phyloP scores from a whole-genome alignment of 805 yeast species.

The Candida glaebosa region DNA sequence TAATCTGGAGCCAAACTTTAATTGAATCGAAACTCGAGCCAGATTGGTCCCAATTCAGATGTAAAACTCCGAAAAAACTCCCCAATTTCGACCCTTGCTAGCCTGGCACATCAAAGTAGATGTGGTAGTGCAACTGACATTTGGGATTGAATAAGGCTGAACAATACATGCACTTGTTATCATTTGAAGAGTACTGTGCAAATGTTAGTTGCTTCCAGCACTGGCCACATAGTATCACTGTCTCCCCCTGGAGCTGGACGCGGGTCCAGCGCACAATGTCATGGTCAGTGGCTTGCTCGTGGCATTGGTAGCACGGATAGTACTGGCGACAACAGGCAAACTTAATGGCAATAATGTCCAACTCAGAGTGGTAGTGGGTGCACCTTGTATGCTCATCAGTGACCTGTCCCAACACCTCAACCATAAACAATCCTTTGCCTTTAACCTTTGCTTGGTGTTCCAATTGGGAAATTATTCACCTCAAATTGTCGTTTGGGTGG shows the following conservation, averaged over 20 bases:
- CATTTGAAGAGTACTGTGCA: conserved; percentile 18
- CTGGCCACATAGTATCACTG: conserved; percentile 35
- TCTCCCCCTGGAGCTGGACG: conserved; percentile 8
- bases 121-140: conserved; percentile 32
- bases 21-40: no score
- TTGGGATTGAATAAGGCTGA: conserved; percentile 30
- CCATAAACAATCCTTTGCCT: not conserved
- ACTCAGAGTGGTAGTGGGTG: conserved; percentile 28
- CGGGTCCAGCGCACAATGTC: conserved; percentile 12
- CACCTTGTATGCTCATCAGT: conserved; percentile 35
- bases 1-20: no score
- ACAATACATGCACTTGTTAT: conserved; percentile 23
- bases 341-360: conserved; percentile 39
- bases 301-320: conserved; percentile 41
- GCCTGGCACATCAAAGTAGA: conserved; percentile 27
- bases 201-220: conserved; percentile 29
- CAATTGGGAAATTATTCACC: not conserved
- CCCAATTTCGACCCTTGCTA: no score
- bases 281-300: conserved; percentile 17
- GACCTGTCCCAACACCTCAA: conserved; percentile 7
- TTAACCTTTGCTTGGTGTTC: not conserved
- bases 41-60: no score
- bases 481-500: not conserved
- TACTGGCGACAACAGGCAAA: conserved; percentile 35
- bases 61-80: no score